Percentiles rank a stretch among this genome's conserved stretches.
phyloP scores from a whole-genome alignment of 805 yeast genomes.

The Saccharomycodes ludwigii region DNA sequence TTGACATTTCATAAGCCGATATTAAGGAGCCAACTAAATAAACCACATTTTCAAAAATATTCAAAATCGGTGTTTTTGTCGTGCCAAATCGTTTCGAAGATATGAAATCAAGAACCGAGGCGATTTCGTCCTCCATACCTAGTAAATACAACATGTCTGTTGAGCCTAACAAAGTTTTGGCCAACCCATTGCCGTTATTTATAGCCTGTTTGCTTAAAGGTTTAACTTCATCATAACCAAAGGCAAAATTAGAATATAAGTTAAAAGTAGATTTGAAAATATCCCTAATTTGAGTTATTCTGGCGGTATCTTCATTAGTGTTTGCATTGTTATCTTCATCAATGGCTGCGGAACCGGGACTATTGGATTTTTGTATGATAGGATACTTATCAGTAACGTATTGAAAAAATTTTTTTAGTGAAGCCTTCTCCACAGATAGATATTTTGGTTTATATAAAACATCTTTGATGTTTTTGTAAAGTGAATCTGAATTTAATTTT shows the following conservation, averaged over 20 bases:
- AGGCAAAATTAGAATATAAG: conserved; percentile 28
- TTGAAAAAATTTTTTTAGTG: conserved; percentile 12
- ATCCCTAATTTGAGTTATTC: conserved; percentile 22
- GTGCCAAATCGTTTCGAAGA: conserved; percentile 27
- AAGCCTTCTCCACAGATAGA: conserved; percentile 16
- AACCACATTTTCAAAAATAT: conserved; percentile 39
- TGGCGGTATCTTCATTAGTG: too few relatives aligned
- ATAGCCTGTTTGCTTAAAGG: conserved; percentile 25
- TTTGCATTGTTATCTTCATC: too few relatives aligned
- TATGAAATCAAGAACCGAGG: conserved; percentile 27
- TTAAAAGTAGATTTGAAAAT: conserved; percentile 34
- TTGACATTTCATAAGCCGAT: conserved; percentile 38
- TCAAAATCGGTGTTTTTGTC: conserved; percentile 29
- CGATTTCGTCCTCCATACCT: conserved; percentile 28
- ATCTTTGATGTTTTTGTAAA: too few relatives aligned
- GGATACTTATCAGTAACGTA: conserved; percentile 12
- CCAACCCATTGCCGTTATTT: conserved; percentile 39
- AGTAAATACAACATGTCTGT: conserved; percentile 39
- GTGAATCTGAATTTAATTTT: too few relatives aligned
- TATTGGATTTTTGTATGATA: conserved; percentile 20
- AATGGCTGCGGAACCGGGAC: conserved; percentile 17
- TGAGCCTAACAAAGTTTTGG: conserved; percentile 37
- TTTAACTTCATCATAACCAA: conserved; percentile 34
- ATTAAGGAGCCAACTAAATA: conserved; percentile 42
- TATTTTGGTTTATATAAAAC: conserved; percentile 15